A percentile compares a stretch with the other conserved stretches of the same genome.
phyloP scores from a whole-genome alignment of 192 early-diverging fungal species.

The Chytriomyces sp. region DNA sequence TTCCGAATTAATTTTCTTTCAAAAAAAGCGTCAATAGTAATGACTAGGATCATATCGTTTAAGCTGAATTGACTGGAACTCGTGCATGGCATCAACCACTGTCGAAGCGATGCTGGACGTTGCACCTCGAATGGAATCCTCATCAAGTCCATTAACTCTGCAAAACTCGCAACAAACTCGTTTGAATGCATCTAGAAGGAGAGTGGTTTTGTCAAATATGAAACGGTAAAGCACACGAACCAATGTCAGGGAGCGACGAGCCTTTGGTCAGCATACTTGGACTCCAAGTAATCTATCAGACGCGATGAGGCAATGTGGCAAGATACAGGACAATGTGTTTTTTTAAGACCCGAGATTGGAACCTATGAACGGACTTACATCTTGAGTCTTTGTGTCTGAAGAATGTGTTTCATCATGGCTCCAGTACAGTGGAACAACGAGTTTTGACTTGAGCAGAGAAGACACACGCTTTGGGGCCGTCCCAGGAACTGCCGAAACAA shows the following conservation, averaged over 20 bases:
- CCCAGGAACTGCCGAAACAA: conserved; percentile 14
- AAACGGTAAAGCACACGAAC: too few relatives aligned
- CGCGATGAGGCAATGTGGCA: too few relatives aligned
- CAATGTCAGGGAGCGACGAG: background rate
- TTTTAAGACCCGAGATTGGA: background rate
- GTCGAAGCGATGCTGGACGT: too few relatives aligned
- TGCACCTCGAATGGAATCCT: too few relatives aligned
- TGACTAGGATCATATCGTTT: background rate
- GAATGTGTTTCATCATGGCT: conserved; percentile 1
- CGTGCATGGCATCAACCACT: background rate
- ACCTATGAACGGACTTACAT: conserved; percentile 5
- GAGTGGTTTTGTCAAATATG: too few relatives aligned
- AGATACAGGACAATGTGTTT: too few relatives aligned
- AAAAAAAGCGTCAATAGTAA: background rate
- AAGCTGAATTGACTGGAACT: background rate
- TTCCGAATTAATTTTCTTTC: background rate
- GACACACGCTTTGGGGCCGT: background rate
- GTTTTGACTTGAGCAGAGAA: background rate
- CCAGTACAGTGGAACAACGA: conserved; percentile 4
- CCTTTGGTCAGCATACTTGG: background rate
- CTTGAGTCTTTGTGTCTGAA: background rate
- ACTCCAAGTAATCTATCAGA: background rate
- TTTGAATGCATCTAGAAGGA: background rate
- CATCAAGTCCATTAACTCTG: background rate
- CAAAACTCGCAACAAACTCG: background rate